These are phyloP conservation scores for Medicago lupulina DNA, from an alignment of 306 rosid species.

Conservation along the genomic window DNA sequence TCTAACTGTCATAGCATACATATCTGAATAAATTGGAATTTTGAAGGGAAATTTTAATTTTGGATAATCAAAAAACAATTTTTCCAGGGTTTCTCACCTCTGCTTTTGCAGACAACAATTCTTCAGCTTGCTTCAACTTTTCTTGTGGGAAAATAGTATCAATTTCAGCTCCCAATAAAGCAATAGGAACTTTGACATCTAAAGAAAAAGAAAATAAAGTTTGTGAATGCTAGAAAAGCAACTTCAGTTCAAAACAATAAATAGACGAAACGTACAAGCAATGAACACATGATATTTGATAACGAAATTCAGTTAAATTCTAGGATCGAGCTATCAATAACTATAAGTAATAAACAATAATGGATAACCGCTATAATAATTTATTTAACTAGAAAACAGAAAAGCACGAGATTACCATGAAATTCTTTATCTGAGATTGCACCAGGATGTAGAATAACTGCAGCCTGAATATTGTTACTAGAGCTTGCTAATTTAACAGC, in stretches of 20 bases:
- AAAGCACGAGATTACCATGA: constrained; percentile 31
- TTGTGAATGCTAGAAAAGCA: too few species aligned
- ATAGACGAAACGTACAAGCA: too few species aligned
- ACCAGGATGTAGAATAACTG: constrained; percentile 58
- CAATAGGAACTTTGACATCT: constrained; percentile 60
- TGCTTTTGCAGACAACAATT: constrained; percentile 45
- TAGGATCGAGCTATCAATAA: too few species aligned
- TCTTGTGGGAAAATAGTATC: constrained; percentile 47
- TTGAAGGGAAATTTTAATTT: too few species aligned
- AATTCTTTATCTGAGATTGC: constrained; percentile 34
- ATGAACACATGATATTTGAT: too few species aligned
- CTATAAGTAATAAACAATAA: neutral
- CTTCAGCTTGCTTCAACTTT: constrained; percentile 50
- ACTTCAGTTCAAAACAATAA: too few species aligned
- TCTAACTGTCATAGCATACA: constrained; percentile 47
- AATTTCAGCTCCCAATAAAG: constrained; percentile 59
- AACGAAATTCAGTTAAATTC: too few species aligned
- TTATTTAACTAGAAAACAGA: neutral
- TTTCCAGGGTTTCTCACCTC: constrained; percentile 46
- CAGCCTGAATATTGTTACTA: constrained; percentile 49
- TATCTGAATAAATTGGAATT: neutral
- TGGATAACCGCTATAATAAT: neutral
- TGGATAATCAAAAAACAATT: too few species aligned
- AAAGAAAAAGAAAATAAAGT: constrained; percentile 9
- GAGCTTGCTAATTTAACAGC: constrained; percentile 49